Percentiles rank a stretch among this genome's conserved stretches.
Evolutionary conservation across 2,329 filamentous ascomycete species (phyloP).

Genomic region (Diaporthe nobilis): DNA sequence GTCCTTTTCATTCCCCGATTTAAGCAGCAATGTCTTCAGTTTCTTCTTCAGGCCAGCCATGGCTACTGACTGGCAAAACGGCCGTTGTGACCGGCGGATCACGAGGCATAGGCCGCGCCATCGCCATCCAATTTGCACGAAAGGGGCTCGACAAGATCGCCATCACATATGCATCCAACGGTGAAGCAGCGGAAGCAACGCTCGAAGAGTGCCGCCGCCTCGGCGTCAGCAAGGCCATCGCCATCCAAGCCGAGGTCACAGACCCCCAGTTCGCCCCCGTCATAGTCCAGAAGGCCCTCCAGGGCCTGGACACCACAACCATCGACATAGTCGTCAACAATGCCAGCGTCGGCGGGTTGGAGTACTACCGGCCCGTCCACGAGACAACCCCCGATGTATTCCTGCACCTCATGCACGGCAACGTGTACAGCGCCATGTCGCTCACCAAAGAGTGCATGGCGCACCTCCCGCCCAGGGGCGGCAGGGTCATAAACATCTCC

Average conservation of each 20-base stretch:
- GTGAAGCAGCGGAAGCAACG: neutral
- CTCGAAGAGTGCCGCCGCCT: neutral
- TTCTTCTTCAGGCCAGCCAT: neutral
- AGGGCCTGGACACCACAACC: neutral
- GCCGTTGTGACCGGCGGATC: constrained; percentile 60
- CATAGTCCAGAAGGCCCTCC: neutral
- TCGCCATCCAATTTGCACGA: constrained; percentile 38
- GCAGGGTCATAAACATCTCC: neutral
- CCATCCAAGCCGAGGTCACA: neutral
- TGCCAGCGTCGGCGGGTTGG: neutral
- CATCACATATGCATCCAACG: neutral
- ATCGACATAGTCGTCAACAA: constrained; percentile 10
- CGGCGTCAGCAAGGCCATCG: neutral
- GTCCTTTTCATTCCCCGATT: neutral
- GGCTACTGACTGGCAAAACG: constrained; percentile 44
- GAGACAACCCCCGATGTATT: neutral
- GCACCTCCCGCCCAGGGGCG: neutral
- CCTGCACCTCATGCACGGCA: constrained; percentile 3
- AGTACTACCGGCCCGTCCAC: neutral
- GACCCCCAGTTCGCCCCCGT: neutral
- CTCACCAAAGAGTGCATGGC: neutral
- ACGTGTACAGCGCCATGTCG: neutral
- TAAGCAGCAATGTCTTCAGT: neutral
- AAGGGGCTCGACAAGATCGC: neutral
- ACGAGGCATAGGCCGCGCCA: constrained; percentile 54